phyloP scores from a whole-genome alignment of 2,329 filamentous ascomycete genomes.

The Fusarium domesticum region DNA sequence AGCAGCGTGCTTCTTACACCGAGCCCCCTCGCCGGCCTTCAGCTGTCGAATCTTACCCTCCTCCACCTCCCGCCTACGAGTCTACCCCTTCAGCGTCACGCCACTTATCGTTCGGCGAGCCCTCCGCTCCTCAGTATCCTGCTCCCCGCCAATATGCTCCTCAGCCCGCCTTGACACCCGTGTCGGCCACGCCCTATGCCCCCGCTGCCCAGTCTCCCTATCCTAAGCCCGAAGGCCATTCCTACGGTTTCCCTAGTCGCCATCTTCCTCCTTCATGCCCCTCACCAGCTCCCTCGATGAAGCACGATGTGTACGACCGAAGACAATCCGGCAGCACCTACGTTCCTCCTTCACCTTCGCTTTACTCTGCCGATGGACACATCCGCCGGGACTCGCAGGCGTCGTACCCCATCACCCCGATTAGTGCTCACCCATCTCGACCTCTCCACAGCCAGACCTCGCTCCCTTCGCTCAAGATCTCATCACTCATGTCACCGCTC shows the following conservation, averaged over 20 bases:
- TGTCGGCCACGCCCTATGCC: slow-evolving; percentile 36
- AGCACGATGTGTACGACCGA: slow-evolving; percentile 38
- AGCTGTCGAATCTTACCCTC: slow-evolving; percentile 43
- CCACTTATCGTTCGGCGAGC: slow-evolving; percentile 38
- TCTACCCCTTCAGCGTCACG: slow-evolving; percentile 27
- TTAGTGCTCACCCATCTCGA: slow-evolving; percentile 27
- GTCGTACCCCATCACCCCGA: slow-evolving; percentile 30
- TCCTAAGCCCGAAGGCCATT: slow-evolving; percentile 40
- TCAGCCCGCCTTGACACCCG: slow-evolving; percentile 33
- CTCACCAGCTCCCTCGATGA: slow-evolving; percentile 31
- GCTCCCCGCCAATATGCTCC: slow-evolving; percentile 38
- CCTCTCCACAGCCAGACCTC: slow-evolving; percentile 23
- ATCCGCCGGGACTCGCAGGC: slow-evolving; percentile 32
- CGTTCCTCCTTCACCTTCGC: slow-evolving; percentile 39
- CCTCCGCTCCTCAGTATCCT: slow-evolving; percentile 34
- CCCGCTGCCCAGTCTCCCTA: slow-evolving; percentile 42
- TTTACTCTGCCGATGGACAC: slow-evolving; percentile 30
- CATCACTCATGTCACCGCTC: slow-evolving; percentile 34
- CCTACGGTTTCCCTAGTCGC: slow-evolving; percentile 31
- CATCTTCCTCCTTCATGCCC: slow-evolving; percentile 30
- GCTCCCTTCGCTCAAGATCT: slow-evolving; percentile 39
- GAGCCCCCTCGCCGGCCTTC: slow-evolving; percentile 47
- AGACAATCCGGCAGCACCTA: slow-evolving; percentile 36
- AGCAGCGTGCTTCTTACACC: slow-evolving; percentile 44
- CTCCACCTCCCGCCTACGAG: slow-evolving; percentile 37